phyloP scores from a whole-genome alignment of 2,329 filamentous ascomycete genomes.

The Ascochyta clinopodiicola region DNA sequence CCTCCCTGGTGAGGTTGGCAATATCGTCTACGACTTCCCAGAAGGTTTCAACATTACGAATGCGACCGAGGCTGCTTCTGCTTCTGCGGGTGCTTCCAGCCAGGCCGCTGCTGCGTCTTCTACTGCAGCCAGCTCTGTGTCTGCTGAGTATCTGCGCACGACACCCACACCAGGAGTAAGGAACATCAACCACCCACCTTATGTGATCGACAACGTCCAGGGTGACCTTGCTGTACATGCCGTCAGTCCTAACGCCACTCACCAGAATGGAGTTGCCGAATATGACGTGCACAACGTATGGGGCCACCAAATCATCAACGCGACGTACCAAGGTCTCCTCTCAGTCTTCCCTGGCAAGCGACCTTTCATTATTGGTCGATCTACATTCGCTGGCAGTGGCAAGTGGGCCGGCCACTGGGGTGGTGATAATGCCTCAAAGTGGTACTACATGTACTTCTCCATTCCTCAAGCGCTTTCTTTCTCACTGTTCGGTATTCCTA shows the following conservation, averaged over 20 bases:
- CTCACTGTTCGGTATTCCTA: constrained; percentile 75
- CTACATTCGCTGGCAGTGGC: constrained; percentile 79
- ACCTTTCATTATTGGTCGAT: constrained; percentile 84
- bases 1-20: constrained; percentile 69
- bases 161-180: constrained; percentile 68
- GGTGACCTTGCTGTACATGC: constrained; percentile 77
- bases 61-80: constrained; percentile 68
- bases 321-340: constrained; percentile 75
- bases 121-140: constrained; percentile 33
- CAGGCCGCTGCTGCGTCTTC: constrained; percentile 54
- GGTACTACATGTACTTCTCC: constrained; percentile 76
- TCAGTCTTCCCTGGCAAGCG: constrained; percentile 70
- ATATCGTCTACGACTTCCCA: constrained; percentile 67
- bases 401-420: constrained; percentile 84
- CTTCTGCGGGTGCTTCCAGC: constrained; percentile 60
- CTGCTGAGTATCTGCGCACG: constrained; percentile 60
- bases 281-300: constrained; percentile 86
- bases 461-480: constrained; percentile 81
- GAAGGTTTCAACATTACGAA: constrained; percentile 75
- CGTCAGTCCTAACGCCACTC: constrained; percentile 77
- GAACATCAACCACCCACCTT: constrained; percentile 76
- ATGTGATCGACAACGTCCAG: constrained; percentile 75
- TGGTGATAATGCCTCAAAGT: constrained; percentile 72
- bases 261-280: constrained; percentile 73
- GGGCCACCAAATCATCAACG: constrained; percentile 72